Conservation (phyloP, 441 rosid genomes). For the Corymbia calophylla region DNA sequence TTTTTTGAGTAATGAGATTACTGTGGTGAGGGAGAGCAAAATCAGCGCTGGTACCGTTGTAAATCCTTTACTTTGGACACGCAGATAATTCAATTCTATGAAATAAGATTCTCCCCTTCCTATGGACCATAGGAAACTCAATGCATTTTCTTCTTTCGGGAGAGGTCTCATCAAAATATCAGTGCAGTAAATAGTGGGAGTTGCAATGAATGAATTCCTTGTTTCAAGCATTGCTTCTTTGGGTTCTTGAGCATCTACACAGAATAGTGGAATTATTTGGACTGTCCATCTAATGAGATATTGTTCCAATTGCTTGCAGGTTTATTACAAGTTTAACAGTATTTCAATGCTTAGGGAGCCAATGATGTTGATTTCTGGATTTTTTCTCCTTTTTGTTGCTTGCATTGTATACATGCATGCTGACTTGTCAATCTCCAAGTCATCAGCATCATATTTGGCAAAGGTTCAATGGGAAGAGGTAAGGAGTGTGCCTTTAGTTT, state of each 20-base stretch:
- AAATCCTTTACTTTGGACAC: background rate
- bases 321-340: conserved; percentile 76
- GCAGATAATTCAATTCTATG: background rate
- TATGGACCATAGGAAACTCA: background rate
- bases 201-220: background rate
- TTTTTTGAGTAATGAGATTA: background rate
- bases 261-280: background rate
- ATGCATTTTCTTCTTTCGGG: background rate
- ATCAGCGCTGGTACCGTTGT: background rate
- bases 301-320: conserved; percentile 34
- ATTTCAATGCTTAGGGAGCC: conserved; percentile 86
- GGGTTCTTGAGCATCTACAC: background rate
- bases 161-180: background rate
- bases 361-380: conserved; percentile 74
- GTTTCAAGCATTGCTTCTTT: background rate
- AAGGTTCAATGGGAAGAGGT: conserved; percentile 97
- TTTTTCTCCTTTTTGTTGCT: conserved; percentile 63
- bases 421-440: conserved; percentile 91
- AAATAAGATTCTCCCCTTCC: background rate
- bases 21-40: background rate
- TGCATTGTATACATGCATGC: conserved; percentile 64
- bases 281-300: background rate
- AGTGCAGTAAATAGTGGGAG: background rate
- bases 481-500: background rate
- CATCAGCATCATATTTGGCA: conserved; percentile 82